Evolutionary conservation across 805 yeast species (phyloP).

Genomic region (Ogataea methylovora): DNA sequence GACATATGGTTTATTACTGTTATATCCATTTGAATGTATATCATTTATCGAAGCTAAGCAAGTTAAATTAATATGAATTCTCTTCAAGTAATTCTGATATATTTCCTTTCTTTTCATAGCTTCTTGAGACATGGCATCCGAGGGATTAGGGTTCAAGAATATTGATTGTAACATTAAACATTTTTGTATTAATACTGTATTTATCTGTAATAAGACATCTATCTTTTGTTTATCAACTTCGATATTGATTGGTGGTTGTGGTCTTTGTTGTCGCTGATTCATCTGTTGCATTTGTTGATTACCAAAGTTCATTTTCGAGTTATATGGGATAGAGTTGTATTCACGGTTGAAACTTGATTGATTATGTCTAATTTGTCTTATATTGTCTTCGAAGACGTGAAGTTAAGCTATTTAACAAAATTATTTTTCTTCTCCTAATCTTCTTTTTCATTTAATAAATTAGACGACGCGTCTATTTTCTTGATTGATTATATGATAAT

Average conservation of each 20-base stretch:
- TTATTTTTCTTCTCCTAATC: too few relatives aligned
- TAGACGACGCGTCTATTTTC: too few relatives aligned
- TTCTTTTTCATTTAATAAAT: too few relatives aligned
- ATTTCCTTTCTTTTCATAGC: conserved; percentile 16
- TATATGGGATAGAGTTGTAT: too few relatives aligned
- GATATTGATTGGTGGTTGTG: conserved; percentile 11
- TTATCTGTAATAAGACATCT: conserved; percentile 26
- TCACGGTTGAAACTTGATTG: background rate
- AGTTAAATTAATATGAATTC: conserved; percentile 28
- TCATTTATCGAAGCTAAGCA: conserved; percentile 31
- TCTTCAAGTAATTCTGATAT: conserved; percentile 26
- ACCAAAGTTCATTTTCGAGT: too few relatives aligned
- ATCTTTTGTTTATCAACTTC: conserved; percentile 27
- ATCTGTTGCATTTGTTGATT: background rate
- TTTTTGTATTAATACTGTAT: conserved; percentile 24
- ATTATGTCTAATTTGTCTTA: background rate
- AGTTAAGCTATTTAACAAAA: too few relatives aligned
- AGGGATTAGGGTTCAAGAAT: conserved; percentile 9
- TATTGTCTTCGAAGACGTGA: too few relatives aligned
- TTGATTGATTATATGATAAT: too few relatives aligned
- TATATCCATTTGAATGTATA: conserved; percentile 21
- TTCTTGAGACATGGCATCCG: background rate
- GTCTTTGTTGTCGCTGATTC: background rate
- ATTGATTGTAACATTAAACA: conserved; percentile 22
- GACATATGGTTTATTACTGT: conserved; percentile 18